These are phyloP conservation scores for Termitomyces sp. DNA, from an alignment of 768 basidiomycete genomes.

Conservation along the genomic window DNA sequence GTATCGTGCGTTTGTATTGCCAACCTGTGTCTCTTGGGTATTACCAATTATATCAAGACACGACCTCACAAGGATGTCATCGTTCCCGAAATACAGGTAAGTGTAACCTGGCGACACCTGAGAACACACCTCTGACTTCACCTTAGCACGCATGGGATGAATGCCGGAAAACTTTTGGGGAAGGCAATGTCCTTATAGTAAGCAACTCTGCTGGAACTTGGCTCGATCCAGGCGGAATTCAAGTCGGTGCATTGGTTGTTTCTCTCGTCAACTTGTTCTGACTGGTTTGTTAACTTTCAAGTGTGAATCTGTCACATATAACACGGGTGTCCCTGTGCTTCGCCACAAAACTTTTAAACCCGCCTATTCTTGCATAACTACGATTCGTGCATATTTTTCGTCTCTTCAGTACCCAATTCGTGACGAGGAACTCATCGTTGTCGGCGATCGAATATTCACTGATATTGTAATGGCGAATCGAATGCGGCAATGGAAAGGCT, in stretches of 20 bases:
- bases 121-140: background rate
- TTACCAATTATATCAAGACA: conserved; percentile 47
- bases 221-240: conserved; percentile 71
- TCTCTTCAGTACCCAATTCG: conserved; percentile 49
- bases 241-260: conserved; percentile 41
- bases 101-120: conserved; percentile 8
- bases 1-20: conserved; percentile 53
- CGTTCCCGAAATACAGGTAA: conserved; percentile 70
- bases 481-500: conserved; percentile 32
- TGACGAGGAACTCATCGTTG: conserved; percentile 66
- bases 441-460: conserved; percentile 92
- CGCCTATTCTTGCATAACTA: conserved; percentile 63
- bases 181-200: conserved; percentile 80
- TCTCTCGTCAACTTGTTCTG: background rate
- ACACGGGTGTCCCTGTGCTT: conserved; percentile 79
- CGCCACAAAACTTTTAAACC: conserved; percentile 77
- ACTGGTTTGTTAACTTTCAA: conserved; percentile 23
- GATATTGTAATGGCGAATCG: conserved; percentile 86
- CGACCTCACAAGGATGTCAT: conserved; percentile 71
- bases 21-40: background rate
- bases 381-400: conserved; percentile 73
- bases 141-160: conserved; percentile 70
- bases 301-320: conserved; percentile 82
- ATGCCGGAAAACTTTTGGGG: conserved; percentile 68
- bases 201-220: conserved; percentile 91